These are phyloP conservation scores for Mycena filopes DNA, from an alignment of 768 basidiomycete species.

Conservation along the genomic window DNA sequence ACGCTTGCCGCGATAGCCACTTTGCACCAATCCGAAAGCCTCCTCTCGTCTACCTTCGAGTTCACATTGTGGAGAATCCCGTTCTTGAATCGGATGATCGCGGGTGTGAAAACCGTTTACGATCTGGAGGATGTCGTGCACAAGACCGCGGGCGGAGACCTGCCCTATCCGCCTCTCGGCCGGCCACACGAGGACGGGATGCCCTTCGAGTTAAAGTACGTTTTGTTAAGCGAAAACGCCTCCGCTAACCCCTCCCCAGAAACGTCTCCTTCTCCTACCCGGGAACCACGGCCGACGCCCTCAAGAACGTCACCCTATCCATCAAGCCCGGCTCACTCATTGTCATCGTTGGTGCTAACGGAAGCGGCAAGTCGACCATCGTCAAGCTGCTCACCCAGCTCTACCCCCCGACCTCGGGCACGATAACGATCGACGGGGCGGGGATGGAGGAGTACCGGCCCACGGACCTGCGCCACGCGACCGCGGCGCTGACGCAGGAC, in stretches of 20 bases:
- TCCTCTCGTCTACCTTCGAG: slow-evolving; percentile 19
- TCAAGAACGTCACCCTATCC: slow-evolving; percentile 48
- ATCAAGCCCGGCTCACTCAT: slow-evolving; percentile 55
- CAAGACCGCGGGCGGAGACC: slow-evolving; percentile 19
- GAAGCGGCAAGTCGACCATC: slow-evolving; percentile 57
- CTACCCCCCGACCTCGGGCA: slow-evolving; percentile 46
- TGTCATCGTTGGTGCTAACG: slow-evolving; percentile 58
- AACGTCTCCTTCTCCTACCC: slow-evolving; percentile 54
- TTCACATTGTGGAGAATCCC: neutral
- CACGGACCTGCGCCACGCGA: slow-evolving; percentile 47
- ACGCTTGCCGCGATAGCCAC: slow-evolving; percentile 23
- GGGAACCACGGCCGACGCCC: slow-evolving; percentile 32
- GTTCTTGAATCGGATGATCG: neutral
- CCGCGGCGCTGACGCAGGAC: slow-evolving; percentile 56
- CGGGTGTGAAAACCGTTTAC: slow-evolving; percentile 17
- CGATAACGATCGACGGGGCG: slow-evolving; percentile 50
- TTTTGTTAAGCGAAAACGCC: neutral
- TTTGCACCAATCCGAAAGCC: slow-evolving; percentile 24
- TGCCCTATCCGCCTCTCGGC: slow-evolving; percentile 25
- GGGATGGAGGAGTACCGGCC: slow-evolving; percentile 45
- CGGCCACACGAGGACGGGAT: slow-evolving; percentile 25
- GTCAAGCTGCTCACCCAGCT: slow-evolving; percentile 54
- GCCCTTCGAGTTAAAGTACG: slow-evolving; percentile 27
- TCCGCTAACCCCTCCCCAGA: slow-evolving; percentile 34
- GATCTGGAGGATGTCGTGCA: slow-evolving; percentile 23